Evolutionary conservation across 2,329 filamentous ascomycete genomes (phyloP), one percentile per base, ranked within the genome.

Genomic region (Sarocladium oryzae): DNA sequence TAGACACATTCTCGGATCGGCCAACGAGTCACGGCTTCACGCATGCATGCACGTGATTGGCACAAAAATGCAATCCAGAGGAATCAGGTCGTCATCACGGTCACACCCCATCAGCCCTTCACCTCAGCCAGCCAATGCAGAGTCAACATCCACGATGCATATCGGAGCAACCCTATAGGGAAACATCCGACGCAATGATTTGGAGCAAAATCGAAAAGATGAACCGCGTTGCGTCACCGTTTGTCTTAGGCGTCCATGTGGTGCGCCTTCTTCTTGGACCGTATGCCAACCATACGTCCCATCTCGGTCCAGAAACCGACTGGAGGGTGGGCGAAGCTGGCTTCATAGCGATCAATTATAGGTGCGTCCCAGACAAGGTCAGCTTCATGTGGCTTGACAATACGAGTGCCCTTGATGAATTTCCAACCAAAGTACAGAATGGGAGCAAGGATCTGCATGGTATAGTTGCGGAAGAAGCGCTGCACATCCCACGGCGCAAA

Each of bases 291-390:
- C 56, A 79, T 51, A 51, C 71, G 69, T n/a, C 65, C 55, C 58
- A 82, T 69, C 57, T 82, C 78, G 13, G 60, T 66, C 77, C 78
- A 81, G 67, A 82, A 81, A 4, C 75, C 70, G n/a, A 73, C 62
- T 0, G 77, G 72, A 9, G 70, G 68, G 23, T 49, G 21, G 6
- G 68, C 65, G 56, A 84, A 77, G 16, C 68, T 69, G 8, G 66
- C 69, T 61, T 82, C 79, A 55, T 83, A 82, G 0, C 71, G 72
- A 53, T 84, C 81, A 51, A 84, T 78, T 20, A 71, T 58, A 20
- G 79, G 79, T n/a, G 74, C 69, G 58, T 85, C 74, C 80, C 79
- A 79, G 37, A 81, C 67, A 15, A 85, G 69, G 58, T 85, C 81
- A 2, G 75, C 73, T 59, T 86, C 76, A 4, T 70, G 61, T 0